These are phyloP conservation scores for Bacterosira constricta DNA, from an alignment of 108 stramenopile species.

Conservation along the genomic window DNA sequence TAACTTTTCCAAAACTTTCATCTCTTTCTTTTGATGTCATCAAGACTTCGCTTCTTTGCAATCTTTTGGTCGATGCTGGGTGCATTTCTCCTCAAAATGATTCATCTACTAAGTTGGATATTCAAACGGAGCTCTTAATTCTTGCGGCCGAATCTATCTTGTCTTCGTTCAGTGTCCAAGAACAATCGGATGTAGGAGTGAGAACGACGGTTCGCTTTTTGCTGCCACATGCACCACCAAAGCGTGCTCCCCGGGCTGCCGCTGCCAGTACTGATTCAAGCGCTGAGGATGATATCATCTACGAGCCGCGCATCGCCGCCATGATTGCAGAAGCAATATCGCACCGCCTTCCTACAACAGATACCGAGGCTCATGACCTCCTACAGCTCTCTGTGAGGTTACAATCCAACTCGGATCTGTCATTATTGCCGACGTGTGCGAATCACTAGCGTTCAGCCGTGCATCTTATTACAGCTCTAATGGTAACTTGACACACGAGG, in stretches of 20 bases:
- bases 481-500: slow-evolving; percentile 33
- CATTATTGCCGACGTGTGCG: slow-evolving; percentile 74
- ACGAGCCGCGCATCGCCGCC: slow-evolving; percentile 58
- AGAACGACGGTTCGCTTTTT: slow-evolving; percentile 65
- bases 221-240: slow-evolving; percentile 60
- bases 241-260: slow-evolving; percentile 1
- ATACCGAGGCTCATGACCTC: slow-evolving; percentile 68
- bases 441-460: slow-evolving; percentile 61
- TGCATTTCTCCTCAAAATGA: slow-evolving; percentile 31
- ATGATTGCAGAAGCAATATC: slow-evolving; percentile 59
- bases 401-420: slow-evolving; percentile 53
- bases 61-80: slow-evolving; percentile 64
- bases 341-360: slow-evolving; percentile 62
- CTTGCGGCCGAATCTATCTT: slow-evolving; percentile 69
- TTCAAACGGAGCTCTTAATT: slow-evolving; percentile 66
- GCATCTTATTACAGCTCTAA: slow-evolving; percentile 37
- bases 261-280: background rate
- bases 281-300: slow-evolving; percentile 4
- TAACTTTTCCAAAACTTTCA: background rate
- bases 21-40: slow-evolving; percentile 13
- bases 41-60: slow-evolving; percentile 62
- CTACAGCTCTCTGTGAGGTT: slow-evolving; percentile 54
- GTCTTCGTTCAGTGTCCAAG: slow-evolving; percentile 71
- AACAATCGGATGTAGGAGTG: slow-evolving; percentile 61
- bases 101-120: slow-evolving; percentile 11